Evolutionary conservation across 202 grass and related monocot species (phyloP).

Genomic region (Saccharum hybrid): DNA sequence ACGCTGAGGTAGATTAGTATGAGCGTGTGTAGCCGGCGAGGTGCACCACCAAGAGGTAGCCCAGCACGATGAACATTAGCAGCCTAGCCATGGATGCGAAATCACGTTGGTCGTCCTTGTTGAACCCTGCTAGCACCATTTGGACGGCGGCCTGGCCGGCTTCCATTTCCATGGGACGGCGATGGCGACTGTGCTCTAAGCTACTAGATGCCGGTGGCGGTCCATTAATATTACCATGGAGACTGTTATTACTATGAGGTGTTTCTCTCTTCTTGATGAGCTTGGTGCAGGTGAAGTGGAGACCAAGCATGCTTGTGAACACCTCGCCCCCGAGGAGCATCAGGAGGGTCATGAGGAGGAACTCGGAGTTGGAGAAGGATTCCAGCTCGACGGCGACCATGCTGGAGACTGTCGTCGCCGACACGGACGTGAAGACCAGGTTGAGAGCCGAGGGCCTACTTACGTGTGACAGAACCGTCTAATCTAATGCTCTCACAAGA

Average conservation of each 20-base stretch:
- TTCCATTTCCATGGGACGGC: conserved; percentile 11
- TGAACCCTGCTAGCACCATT: conserved; percentile 45
- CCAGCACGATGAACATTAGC: conserved; percentile 52
- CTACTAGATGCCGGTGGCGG: background rate
- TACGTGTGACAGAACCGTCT: background rate
- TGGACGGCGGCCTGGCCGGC: background rate
- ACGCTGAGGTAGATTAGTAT: conserved; percentile 56
- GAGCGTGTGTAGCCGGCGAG: conserved; percentile 50
- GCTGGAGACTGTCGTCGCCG: conserved; percentile 66
- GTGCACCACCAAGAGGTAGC: conserved; percentile 55
- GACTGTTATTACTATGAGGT: background rate
- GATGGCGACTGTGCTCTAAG: conserved; percentile 38
- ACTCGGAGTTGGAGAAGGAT: conserved; percentile 72
- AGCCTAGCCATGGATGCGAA: background rate
- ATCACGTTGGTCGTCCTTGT: background rate
- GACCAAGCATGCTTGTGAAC: conserved; percentile 68
- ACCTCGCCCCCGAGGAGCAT: conserved; percentile 81
- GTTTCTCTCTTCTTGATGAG: conserved; percentile 35
- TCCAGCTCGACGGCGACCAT: conserved; percentile 70
- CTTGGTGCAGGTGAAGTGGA: conserved; percentile 54
- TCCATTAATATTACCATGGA: background rate
- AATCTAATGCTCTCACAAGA: no score
- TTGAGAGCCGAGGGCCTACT: conserved; percentile 40
- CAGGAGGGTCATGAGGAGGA: conserved; percentile 56
- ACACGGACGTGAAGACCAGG: conserved; percentile 70